Evolutionary conservation across 2,329 filamentous ascomycete species (phyloP).

Genomic region (Eutypella sp.): DNA sequence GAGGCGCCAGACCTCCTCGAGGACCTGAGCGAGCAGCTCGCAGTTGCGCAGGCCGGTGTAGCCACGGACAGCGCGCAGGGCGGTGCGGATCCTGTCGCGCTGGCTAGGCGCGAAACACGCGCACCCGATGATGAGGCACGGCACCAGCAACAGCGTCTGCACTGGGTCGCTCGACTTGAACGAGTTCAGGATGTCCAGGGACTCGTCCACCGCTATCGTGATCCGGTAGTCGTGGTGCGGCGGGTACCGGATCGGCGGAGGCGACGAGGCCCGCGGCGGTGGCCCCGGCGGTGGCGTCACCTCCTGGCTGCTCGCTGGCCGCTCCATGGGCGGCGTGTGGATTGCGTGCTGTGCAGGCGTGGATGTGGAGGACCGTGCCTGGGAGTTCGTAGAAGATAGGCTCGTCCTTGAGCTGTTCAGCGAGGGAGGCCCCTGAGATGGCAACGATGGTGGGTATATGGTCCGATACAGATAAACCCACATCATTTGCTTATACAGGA

Average conservation of each 20-base stretch:
- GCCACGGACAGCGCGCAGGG: constrained; percentile 46
- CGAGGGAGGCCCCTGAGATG: constrained; percentile 12
- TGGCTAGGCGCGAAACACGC: constrained; percentile 50
- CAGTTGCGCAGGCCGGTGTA: constrained; percentile 59
- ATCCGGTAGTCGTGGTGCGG: constrained; percentile 47
- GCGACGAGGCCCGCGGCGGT: constrained; percentile 32
- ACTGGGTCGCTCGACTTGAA: constrained; percentile 54
- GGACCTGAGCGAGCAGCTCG: constrained; percentile 46
- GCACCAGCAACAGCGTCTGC: constrained; percentile 56
- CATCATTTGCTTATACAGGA: constrained; percentile 62
- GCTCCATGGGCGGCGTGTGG: constrained; percentile 14
- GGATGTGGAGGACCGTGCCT: constrained; percentile 11
- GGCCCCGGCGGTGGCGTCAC: constrained; percentile 8
- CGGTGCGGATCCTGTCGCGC: constrained; percentile 46
- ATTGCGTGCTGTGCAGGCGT: constrained; percentile 1
- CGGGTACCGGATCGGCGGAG: constrained; percentile 42
- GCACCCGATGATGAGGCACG: constrained; percentile 57
- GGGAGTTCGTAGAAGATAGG: constrained; percentile 16
- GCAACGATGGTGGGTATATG: constrained; percentile 47
- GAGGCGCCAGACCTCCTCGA: constrained; percentile 55
- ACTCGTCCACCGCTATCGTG: constrained; percentile 51
- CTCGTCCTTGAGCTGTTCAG: constrained; percentile 8
- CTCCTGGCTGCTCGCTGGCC: constrained; percentile 13
- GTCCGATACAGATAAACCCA: constrained; percentile 61
- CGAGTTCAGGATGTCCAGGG: constrained; percentile 47